Conservation (phyloP, 1,139 yeast genomes). For the Chernovozyma aurita region DNA sequence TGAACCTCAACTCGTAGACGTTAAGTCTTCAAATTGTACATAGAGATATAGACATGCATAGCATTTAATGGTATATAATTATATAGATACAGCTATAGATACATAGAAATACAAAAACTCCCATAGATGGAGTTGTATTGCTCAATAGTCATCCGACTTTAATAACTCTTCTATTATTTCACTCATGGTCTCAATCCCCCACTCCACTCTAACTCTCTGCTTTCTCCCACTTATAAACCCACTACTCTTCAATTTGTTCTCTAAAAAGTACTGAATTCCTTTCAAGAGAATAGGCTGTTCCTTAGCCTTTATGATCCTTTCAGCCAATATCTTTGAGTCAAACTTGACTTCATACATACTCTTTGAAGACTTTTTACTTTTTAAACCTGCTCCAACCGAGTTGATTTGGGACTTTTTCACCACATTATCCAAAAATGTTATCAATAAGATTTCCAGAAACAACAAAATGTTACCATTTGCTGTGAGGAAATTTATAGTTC, state of each 20-base stretch:
- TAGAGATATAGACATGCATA: too few relatives aligned
- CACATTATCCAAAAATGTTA: constrained; percentile 59
- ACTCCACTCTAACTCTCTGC: constrained; percentile 58
- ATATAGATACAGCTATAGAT: too few relatives aligned
- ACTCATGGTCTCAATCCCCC: constrained; percentile 61
- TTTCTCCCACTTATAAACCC: constrained; percentile 53
- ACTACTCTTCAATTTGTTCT: constrained; percentile 47
- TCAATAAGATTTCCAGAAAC: constrained; percentile 70
- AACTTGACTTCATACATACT: constrained; percentile 38
- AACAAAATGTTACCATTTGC: constrained; percentile 61
- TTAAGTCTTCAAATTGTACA: too few relatives aligned
- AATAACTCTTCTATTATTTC: constrained; percentile 50
- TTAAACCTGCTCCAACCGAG: constrained; percentile 44
- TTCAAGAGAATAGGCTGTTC: constrained; percentile 61
- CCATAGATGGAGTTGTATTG: too few relatives aligned
- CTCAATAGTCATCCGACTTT: background rate
- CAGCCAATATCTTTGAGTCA: constrained; percentile 51
- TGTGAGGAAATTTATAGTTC: constrained; percentile 71
- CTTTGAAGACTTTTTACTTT: constrained; percentile 24
- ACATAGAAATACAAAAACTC: too few relatives aligned
- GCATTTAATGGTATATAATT: too few relatives aligned
- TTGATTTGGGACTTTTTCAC: constrained; percentile 62
- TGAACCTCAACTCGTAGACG: too few relatives aligned
- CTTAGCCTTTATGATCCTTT: constrained; percentile 53
- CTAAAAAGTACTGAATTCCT: constrained; percentile 70